phyloP scores from a whole-genome alignment of 2,329 filamentous ascomycete genomes.

The Amauroascus verrucosus region DNA sequence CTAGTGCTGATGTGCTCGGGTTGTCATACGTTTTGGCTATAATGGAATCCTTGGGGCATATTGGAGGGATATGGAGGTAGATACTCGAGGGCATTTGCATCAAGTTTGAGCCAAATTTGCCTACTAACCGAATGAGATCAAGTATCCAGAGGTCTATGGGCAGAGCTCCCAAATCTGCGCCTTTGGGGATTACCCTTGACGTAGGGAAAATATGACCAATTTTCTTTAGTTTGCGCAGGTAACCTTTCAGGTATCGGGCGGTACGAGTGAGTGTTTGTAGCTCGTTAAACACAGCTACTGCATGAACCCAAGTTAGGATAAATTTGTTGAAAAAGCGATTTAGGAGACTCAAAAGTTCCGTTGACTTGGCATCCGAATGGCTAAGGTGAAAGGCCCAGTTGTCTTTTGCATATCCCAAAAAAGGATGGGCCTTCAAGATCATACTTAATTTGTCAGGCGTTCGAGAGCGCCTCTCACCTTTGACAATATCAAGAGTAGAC shows the following conservation, averaged over 20 bases:
- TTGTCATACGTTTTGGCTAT: slow-evolving; percentile 28
- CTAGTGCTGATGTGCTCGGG: slow-evolving; percentile 13
- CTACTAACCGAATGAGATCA: slow-evolving; percentile 30
- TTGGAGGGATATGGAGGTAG: slow-evolving; percentile 31
- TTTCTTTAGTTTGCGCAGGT: slow-evolving; percentile 2
- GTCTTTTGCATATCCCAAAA: slow-evolving; percentile 11
- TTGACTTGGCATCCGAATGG: background rate
- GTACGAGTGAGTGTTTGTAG: slow-evolving; percentile 23
- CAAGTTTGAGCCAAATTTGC: slow-evolving; percentile 28
- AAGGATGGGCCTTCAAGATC: slow-evolving; percentile 3
- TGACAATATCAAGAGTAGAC: background rate
- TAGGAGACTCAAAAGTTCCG: slow-evolving; percentile 1
- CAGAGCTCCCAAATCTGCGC: slow-evolving; percentile 17
- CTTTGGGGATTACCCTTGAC: background rate
- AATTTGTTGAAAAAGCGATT: slow-evolving; percentile 11
- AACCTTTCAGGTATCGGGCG: slow-evolving; percentile 22
- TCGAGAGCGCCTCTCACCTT: background rate
- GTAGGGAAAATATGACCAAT: slow-evolving; percentile 7
- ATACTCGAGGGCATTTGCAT: slow-evolving; percentile 25
- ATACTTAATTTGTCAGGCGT: background rate
- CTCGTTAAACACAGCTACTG: slow-evolving; percentile 19
- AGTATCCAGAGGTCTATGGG: slow-evolving; percentile 24
- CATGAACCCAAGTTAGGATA: slow-evolving; percentile 27
- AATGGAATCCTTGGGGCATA: slow-evolving; percentile 31
- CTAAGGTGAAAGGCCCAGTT: slow-evolving; percentile 13